Percentiles rank a stretch among this genome's conserved stretches.
Evolutionary conservation across 78 protist genomes (phyloP).

Genomic region (Thecamonas trahens): DNA sequence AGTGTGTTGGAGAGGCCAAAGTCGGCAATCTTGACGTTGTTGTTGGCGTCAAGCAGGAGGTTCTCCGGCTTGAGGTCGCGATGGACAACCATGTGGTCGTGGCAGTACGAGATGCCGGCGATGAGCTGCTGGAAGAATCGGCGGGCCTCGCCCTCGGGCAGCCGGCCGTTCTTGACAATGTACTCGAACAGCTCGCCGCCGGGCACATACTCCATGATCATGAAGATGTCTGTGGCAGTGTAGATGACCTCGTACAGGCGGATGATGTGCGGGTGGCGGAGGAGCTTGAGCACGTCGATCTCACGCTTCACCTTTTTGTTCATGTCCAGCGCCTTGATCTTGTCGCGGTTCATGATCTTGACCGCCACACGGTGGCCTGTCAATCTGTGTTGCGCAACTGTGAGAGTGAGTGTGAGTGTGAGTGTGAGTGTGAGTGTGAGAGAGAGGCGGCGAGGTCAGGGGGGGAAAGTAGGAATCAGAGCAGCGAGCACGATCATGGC

Average conservation of each 20-base stretch:
- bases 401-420: not conserved
- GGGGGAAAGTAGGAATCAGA: no score
- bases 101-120: conserved; percentile 94
- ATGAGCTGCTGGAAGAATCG: conserved; percentile 96
- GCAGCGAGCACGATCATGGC: no score
- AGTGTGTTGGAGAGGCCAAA: conserved; percentile 96
- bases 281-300: conserved; percentile 87
- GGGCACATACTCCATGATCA: conserved; percentile 89
- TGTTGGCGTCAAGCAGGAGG: not conserved
- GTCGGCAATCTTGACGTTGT: conserved; percentile 81
- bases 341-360: conserved; percentile 88
- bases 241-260: conserved; percentile 93
- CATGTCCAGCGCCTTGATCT: conserved; percentile 83
- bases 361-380: conserved; percentile 90
- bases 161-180: conserved; percentile 88
- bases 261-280: conserved; percentile 96
- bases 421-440: no score
- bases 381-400: conserved; percentile 69
- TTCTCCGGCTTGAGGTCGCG: conserved; percentile 73
- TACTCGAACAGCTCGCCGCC: conserved; percentile 99
- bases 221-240: conserved; percentile 89
- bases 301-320: conserved; percentile 90
- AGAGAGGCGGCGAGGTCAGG: not conserved
- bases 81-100: conserved; percentile 88
- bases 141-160: conserved; percentile 82